Conservation (phyloP, 106 monocot genomes). For the Apostasia shenzhenica region DNA sequence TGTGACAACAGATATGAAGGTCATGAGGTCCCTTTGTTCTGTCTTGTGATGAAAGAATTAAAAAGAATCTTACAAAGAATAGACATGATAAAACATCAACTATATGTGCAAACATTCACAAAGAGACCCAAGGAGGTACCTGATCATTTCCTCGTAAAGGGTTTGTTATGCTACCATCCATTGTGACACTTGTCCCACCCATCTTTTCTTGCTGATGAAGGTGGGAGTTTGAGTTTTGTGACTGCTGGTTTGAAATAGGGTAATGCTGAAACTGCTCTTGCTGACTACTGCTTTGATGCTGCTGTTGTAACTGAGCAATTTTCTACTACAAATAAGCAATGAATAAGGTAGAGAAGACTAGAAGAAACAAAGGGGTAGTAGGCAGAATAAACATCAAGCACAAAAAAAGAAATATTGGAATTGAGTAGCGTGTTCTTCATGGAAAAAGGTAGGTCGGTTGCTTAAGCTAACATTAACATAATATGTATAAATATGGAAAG, state of each 20-base stretch:
- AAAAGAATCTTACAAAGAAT: too few relatives aligned
- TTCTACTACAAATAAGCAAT: slow-evolving; percentile 39
- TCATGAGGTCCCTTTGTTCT: too few relatives aligned
- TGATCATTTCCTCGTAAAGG: slow-evolving; percentile 63
- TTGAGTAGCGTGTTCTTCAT: too few relatives aligned
- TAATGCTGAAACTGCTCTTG: slow-evolving; percentile 42
- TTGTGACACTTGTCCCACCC: slow-evolving; percentile 27
- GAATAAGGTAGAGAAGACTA: neutral
- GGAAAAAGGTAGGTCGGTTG: too few relatives aligned
- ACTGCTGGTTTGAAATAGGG: slow-evolving; percentile 47
- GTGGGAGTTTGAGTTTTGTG: slow-evolving; percentile 50
- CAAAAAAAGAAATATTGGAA: too few relatives aligned
- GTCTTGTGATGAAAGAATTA: too few relatives aligned
- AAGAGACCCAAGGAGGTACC: slow-evolving; percentile 17
- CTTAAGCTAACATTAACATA: too few relatives aligned
- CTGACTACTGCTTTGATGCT: slow-evolving; percentile 52
- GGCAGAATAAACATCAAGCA: too few relatives aligned
- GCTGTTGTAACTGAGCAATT: slow-evolving; percentile 54
- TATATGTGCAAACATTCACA: neutral
- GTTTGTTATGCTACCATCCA: slow-evolving; percentile 56
- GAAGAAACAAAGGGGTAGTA: neutral
- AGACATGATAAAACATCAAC: too few relatives aligned
- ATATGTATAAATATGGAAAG: too few relatives aligned
- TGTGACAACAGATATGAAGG: neutral
- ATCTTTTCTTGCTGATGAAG: slow-evolving; percentile 64